Evolutionary conservation across 371 early-diverging fungal genomes (phyloP).

Genomic region (Mortierella sp.): DNA sequence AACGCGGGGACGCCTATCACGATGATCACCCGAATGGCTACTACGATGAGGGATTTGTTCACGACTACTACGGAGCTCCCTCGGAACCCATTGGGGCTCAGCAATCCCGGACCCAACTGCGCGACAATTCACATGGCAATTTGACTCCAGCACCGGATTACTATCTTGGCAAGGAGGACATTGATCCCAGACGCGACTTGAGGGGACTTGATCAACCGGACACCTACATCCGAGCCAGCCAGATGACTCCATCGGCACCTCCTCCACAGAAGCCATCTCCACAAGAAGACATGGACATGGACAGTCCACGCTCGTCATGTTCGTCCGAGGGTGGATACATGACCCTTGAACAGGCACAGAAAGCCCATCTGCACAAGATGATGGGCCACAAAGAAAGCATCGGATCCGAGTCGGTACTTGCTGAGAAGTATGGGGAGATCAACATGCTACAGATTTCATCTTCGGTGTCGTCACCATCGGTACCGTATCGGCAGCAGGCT

Average conservation of each 20-base stretch:
- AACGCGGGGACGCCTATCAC: constrained; percentile 5
- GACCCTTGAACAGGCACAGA: constrained; percentile 44
- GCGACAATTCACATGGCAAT: constrained; percentile 21
- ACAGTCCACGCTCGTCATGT: constrained; percentile 30
- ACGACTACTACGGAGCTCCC: constrained; percentile 27
- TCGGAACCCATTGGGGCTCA: constrained; percentile 24
- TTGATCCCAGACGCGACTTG: constrained; percentile 31
- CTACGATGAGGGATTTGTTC: constrained; percentile 7
- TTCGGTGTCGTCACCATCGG: neutral
- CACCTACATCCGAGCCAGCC: constrained; percentile 12
- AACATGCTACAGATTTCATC: neutral
- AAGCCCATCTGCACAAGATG: constrained; percentile 41
- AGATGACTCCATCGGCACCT: neutral
- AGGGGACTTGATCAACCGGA: constrained; percentile 32
- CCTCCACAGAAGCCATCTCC: neutral
- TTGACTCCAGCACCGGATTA: constrained; percentile 42
- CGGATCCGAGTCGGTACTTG: constrained; percentile 17
- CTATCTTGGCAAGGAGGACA: constrained; percentile 45
- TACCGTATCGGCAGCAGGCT: constrained; percentile 5
- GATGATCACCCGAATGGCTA: constrained; percentile 9
- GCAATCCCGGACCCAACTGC: neutral
- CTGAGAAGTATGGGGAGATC: neutral
- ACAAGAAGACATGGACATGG: neutral
- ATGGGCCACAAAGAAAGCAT: constrained; percentile 46
- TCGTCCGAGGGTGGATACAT: constrained; percentile 24